Base-by-base conservation (phyloP, 2,329 filamentous ascomycete species). In the Davidsoniella australis region DNA sequence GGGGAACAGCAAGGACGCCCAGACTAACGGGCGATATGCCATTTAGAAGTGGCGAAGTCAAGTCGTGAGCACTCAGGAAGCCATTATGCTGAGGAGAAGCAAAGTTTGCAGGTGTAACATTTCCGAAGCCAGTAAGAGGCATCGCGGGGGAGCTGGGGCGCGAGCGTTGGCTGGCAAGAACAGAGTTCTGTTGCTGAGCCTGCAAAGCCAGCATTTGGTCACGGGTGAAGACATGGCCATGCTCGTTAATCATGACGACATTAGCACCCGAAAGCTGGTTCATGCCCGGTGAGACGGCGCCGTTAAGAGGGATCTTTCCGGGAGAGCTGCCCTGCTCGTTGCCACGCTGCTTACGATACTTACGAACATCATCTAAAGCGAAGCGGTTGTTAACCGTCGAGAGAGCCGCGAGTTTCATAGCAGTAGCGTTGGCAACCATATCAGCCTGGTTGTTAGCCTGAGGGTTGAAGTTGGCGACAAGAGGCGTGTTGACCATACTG, bases 301-400 rank as follows among this genome's bases (percentile, higher is more conserved):
- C 41, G 29, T 48, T 51, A 10, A 52, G 38, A 20, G 43, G 33
- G 42, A 26, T 50, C 66, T 68, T 59, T 59, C 74, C 75, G 39
- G 81, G 73, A n/a, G 50, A 48, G 20, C 81, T 82, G 24, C 45
- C 45, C 9, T 39, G 45, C 59, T 95, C 89, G 58, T 87, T 88
- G 45, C 91, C 95, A 53, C 88, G 79, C 56, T 87, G 79, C 53
- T 89, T 84, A 55, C 91, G 85, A 65, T 91, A 96, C 67, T 96
- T 96, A 60, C 88, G 85, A 54, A 93, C 89, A 63, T 98, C 91
- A 59, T 98, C 91, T 52, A 98, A 72, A 47, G 91, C 88, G 59
- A 98, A 94, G 40, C 91, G 84, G 64, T 96, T 98, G 69, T 96
- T 98, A 45, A 98, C 91, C 2, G 91, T 98, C 4, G 89, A 96